Conservation (phyloP, 768 basidiomycete species). For the Amanita exitialis region DNA sequence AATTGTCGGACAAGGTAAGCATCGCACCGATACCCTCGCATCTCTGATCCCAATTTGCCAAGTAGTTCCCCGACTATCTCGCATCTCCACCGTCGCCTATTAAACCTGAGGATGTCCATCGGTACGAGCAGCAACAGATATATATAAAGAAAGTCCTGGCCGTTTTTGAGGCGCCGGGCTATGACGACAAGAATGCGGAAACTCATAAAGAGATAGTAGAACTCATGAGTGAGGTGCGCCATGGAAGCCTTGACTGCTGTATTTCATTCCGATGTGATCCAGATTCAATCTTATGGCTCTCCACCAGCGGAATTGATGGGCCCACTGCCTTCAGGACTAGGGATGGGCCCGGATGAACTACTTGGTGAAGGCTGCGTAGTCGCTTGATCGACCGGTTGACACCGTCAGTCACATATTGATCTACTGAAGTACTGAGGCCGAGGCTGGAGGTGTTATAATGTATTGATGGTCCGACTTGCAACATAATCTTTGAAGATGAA, state of each 20-base stretch:
- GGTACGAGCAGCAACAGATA: conserved; percentile 51
- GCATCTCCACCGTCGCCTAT: conserved; percentile 41
- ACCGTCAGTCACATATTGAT: no score
- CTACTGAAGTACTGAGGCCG: no score
- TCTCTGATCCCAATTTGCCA: neutral
- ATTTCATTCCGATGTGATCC: neutral
- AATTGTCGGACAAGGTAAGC: conserved; percentile 59
- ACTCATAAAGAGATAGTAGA: conserved; percentile 40
- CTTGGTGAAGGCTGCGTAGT: conserved; percentile 7
- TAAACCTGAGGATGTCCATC: conserved; percentile 44
- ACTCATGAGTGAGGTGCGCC: conserved; percentile 68
- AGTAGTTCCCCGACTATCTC: conserved; percentile 73
- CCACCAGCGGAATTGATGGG: conserved; percentile 83
- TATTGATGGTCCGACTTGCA: neutral
- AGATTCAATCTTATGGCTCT: conserved; percentile 75
- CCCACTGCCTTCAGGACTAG: conserved; percentile 56
- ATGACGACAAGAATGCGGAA: conserved; percentile 43
- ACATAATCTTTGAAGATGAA: no score
- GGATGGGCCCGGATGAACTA: conserved; percentile 45
- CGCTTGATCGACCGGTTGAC: neutral
- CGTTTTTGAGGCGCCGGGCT: conserved; percentile 54
- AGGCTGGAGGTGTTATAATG: neutral
- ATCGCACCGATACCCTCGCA: neutral
- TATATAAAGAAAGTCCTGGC: conserved; percentile 50
- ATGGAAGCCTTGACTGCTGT: neutral